These are phyloP conservation scores for Phytophthora podocarpi DNA, from an alignment of 352 stramenopile species.

Conservation along the genomic window DNA sequence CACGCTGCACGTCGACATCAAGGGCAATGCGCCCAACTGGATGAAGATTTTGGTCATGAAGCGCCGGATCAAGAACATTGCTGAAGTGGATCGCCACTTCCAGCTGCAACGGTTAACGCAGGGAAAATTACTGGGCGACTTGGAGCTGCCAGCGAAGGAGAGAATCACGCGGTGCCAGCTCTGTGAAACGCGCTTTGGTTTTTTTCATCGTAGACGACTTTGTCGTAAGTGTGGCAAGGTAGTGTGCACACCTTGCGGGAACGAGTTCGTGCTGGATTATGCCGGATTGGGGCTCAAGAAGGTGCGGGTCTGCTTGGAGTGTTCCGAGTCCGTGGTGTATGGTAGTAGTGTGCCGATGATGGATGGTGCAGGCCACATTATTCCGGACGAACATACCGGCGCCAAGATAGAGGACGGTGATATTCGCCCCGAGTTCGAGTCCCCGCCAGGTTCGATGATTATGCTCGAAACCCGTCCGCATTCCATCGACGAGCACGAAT, in stretches of 20 bases:
- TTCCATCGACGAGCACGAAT: slow-evolving; percentile 65
- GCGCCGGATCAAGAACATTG: slow-evolving; percentile 76
- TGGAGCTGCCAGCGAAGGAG: slow-evolving; percentile 64
- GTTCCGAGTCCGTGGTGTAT: slow-evolving; percentile 53
- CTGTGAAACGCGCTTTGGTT: slow-evolving; percentile 55
- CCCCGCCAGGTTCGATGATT: slow-evolving; percentile 28
- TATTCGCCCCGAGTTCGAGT: slow-evolving; percentile 50
- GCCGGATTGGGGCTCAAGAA: slow-evolving; percentile 55
- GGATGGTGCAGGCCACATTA: slow-evolving; percentile 6
- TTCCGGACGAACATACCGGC: slow-evolving; percentile 6
- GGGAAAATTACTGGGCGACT: slow-evolving; percentile 56
- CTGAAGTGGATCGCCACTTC: slow-evolving; percentile 73
- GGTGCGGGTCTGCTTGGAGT: slow-evolving; percentile 71
- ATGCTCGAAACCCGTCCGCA: slow-evolving; percentile 36
- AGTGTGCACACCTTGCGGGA: slow-evolving; percentile 65
- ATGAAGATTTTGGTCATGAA: slow-evolving; percentile 82
- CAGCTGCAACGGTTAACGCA: slow-evolving; percentile 59
- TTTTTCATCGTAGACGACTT: slow-evolving; percentile 68
- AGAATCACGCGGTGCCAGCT: slow-evolving; percentile 50
- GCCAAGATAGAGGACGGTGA: slow-evolving; percentile 24
- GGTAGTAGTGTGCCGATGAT: slow-evolving; percentile 30
- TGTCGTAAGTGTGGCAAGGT: slow-evolving; percentile 83
- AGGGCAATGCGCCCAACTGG: slow-evolving; percentile 78
- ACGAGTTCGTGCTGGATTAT: slow-evolving; percentile 57
- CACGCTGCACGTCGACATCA: slow-evolving; percentile 81